phyloP scores from a whole-genome alignment of 208 protist genomes.

The Crithidia brevicula region DNA sequence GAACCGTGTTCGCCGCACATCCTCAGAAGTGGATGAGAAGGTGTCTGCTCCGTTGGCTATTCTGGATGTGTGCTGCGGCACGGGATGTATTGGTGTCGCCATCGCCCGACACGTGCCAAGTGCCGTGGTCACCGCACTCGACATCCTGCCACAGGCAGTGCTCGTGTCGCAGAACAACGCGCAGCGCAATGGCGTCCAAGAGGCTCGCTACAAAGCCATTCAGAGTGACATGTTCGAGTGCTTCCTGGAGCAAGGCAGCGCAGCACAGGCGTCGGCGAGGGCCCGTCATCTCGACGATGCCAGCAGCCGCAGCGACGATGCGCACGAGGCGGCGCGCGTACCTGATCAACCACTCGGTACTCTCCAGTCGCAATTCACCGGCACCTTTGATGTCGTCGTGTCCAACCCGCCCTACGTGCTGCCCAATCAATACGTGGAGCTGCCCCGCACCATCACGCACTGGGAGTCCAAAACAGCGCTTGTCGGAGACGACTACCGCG shows the following conservation, averaged over 20 bases:
- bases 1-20: too few relatives aligned
- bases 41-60: conserved; percentile 47
- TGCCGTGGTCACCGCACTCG: conserved; percentile 60
- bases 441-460: conserved; percentile 62
- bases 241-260: conserved; percentile 36
- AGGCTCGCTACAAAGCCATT: conserved; percentile 48
- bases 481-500: conserved; percentile 75
- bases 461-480: conserved; percentile 88
- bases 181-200: conserved; percentile 53
- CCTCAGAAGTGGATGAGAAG: too few relatives aligned
- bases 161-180: conserved; percentile 57
- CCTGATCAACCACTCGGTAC: conserved; percentile 21
- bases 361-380: conserved; percentile 14
- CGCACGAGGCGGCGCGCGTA: background rate
- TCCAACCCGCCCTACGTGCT: conserved; percentile 90
- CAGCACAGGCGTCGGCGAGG: background rate
- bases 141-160: conserved; percentile 68
- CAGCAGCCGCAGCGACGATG: background rate
- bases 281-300: background rate
- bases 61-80: conserved; percentile 89
- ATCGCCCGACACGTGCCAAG: conserved; percentile 71
- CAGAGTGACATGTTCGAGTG: conserved; percentile 82
- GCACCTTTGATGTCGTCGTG: conserved; percentile 81
- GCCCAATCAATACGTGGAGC: conserved; percentile 72
- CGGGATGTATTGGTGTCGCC: conserved; percentile 87